Base-by-base conservation (phyloP, 768 basidiomycete genomes). In the Suillus placidus region DNA sequence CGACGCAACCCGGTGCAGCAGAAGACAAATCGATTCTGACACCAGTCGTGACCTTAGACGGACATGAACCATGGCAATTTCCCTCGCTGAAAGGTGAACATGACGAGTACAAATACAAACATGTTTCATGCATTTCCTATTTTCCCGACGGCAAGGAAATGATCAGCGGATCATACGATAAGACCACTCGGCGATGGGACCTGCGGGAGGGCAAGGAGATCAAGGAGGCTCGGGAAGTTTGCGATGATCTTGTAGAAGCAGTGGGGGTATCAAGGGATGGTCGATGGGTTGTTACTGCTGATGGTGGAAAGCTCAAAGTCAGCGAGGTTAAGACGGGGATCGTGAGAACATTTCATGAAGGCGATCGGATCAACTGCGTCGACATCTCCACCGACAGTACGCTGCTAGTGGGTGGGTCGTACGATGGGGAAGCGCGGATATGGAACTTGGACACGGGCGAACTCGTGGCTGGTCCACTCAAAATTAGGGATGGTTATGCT, bases 171-270 rank as follows among this genome's bases (percentile, higher is more conserved):
- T 18, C 51, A 5, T 0, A 1, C 3, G 14, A 51, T 16, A 16
- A 51, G 3, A 30, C 51, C 1, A 18, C 9, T 30, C 26, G 26
- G 26, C 26, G 30, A 51, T 51, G 26, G 51, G 8, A 51, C 7
- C 26, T 51, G 49, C 49, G 26, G 26, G 26, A 51, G 26, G 51
- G 51, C 16, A 32, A 51, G 26, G 51, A 30, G 14, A 30, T 51
- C 16, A 8, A 30, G 8, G 14, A 51, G 26, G 51, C 14, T 32
- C 51, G 26, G 14, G 51, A 51, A 7, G 30, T 30, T 30, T 18
- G 26, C 2, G 7, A 51, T 0, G 1, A 6, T 23, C 0, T 1
- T 51, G 8, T 51, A 4, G 0, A 30, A 0, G n/a, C 0, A n/a
- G 51, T 30, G 14, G 4, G 4, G 51, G 14, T 32, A 9, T 51